Percentiles rank a stretch among this genome's conserved stretches.
Evolutionary conservation across 2,329 filamentous ascomycete genomes (phyloP).

Genomic region (Talaromyces sp.): DNA sequence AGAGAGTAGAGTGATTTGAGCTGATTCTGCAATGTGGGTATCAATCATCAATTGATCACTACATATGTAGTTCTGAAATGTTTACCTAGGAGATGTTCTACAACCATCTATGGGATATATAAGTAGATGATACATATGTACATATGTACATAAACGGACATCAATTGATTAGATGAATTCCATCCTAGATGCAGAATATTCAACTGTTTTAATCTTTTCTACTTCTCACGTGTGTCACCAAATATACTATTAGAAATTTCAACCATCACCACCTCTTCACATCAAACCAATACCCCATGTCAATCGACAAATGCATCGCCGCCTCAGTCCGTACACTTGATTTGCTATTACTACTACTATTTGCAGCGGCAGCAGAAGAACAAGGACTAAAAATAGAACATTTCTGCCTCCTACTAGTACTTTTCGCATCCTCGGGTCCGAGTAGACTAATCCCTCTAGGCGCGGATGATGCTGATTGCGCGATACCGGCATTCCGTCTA

Average conservation of each 20-base stretch:
- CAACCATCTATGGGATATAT: background rate
- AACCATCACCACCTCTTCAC: background rate
- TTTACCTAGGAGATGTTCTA: background rate
- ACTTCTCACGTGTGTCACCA: background rate
- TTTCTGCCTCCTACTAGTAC: background rate
- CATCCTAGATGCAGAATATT: background rate
- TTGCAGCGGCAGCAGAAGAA: background rate
- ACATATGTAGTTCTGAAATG: background rate
- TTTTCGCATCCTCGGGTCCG: background rate
- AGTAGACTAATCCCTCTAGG: background rate
- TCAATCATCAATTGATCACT: background rate
- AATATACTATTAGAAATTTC: background rate
- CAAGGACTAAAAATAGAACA: slow-evolving; percentile 4
- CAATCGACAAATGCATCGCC: slow-evolving; percentile 20
- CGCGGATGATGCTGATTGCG: background rate
- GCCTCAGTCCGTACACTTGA: slow-evolving; percentile 13
- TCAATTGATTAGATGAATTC: background rate
- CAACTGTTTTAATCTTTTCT: background rate
- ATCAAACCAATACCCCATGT: slow-evolving; percentile 21
- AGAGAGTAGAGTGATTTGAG: too few relatives aligned
- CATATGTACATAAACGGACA: background rate
- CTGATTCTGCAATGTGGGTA: too few relatives aligned
- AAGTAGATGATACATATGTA: too few relatives aligned
- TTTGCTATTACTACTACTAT: background rate
- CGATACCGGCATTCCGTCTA: background rate